phyloP scores from a whole-genome alignment of 1,284 basidiomycete species.

The Ganoderma meredithae region DNA sequence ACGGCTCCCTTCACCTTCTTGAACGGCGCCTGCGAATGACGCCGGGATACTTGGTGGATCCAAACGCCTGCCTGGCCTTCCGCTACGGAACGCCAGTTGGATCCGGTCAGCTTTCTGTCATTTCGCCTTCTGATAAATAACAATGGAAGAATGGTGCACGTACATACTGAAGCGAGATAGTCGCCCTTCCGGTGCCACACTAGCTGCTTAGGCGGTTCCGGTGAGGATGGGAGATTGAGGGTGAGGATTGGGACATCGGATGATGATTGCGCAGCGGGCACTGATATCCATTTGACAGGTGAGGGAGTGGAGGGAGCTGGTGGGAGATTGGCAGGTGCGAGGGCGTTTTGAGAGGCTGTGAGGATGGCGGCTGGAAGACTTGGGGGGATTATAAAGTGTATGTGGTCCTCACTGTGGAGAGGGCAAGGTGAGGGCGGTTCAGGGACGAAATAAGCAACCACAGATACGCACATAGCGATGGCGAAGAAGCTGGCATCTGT shows the following conservation, averaged over 20 bases:
- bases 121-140: constrained; percentile 28
- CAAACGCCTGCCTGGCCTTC: constrained; percentile 78
- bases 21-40: constrained; percentile 98
- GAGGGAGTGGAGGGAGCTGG: constrained; percentile 66
- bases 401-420: constrained; percentile 70
- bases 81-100: constrained; percentile 44
- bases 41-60: constrained; percentile 94
- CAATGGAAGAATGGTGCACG: constrained; percentile 43
- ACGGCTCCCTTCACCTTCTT: constrained; percentile 91
- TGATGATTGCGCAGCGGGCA: constrained; percentile 53
- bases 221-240: constrained; percentile 65
- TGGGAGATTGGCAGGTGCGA: constrained; percentile 71
- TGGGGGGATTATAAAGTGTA: constrained; percentile 87
- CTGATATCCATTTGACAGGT: constrained; percentile 70
- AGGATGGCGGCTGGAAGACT: constrained; percentile 68
- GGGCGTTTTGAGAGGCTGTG: constrained; percentile 67
- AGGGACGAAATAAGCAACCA: background rate
- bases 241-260: constrained; percentile 66
- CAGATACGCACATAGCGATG: constrained; percentile 74
- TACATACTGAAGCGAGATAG: constrained; percentile 93
- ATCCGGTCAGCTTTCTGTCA: background rate
- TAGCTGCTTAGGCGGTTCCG: constrained; percentile 86
- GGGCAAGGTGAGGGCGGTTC: constrained; percentile 10
- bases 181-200: constrained; percentile 96
- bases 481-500: constrained; percentile 85